A percentile compares a stretch with the other conserved stretches of the same genome.
Conservation (phyloP, 169 alveolate genomes). For the Plasmodium relictum region DNA sequence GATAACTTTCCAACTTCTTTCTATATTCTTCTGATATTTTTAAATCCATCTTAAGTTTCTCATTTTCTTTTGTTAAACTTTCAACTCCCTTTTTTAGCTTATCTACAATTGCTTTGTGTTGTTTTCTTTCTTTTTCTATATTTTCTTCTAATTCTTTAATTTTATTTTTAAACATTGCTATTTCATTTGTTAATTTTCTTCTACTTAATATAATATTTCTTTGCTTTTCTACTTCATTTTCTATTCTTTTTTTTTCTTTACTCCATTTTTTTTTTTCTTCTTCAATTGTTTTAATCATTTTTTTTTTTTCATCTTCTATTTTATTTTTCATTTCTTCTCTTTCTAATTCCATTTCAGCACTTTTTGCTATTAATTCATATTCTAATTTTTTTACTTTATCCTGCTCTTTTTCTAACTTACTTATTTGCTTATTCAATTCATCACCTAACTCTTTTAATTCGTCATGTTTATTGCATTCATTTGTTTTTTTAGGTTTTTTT, state of each 20-base stretch:
- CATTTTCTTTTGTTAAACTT: slow-evolving; percentile 43
- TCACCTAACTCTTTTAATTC: slow-evolving; percentile 35
- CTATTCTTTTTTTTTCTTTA: slow-evolving; percentile 76
- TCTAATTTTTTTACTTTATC: slow-evolving; percentile 72
- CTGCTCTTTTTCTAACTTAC: slow-evolving; percentile 65
- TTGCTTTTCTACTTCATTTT: slow-evolving; percentile 73
- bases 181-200: slow-evolving; percentile 74
- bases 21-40: slow-evolving; percentile 78
- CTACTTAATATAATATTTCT: slow-evolving; percentile 53
- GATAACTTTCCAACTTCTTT: slow-evolving; percentile 64
- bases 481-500: not conserved
- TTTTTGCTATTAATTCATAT: slow-evolving; percentile 76
- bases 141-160: slow-evolving; percentile 71
- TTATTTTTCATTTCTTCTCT: slow-evolving; percentile 78
- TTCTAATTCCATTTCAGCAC: slow-evolving; percentile 77
- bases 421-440: slow-evolving; percentile 55
- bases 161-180: slow-evolving; percentile 75
- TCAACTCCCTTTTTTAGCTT: slow-evolving; percentile 62
- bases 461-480: slow-evolving; percentile 7
- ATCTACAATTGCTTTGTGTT: slow-evolving; percentile 59
- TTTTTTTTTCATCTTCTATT: slow-evolving; percentile 73
- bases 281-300: slow-evolving; percentile 62
- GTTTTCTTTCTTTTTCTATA: slow-evolving; percentile 46
- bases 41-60: slow-evolving; percentile 68
- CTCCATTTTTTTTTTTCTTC: slow-evolving; percentile 78